Percentiles rank a stretch among this genome's conserved stretches.
phyloP scores from a whole-genome alignment of 805 yeast genomes.

The Vanderwaltozyma tropicalis region DNA sequence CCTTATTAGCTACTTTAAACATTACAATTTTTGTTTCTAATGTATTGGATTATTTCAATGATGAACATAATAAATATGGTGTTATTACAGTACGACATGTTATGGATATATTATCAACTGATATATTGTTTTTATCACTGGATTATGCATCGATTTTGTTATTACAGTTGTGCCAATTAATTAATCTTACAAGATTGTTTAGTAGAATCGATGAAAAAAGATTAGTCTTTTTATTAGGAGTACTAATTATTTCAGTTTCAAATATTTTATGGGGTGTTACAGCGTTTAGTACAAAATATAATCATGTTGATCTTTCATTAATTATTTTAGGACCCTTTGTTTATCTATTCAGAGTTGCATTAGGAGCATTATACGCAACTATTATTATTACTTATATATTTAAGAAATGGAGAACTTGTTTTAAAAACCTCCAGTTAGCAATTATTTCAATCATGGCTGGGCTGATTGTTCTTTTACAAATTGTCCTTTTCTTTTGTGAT shows the following conservation, averaged over 20 bases:
- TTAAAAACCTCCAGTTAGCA: conserved; percentile 36
- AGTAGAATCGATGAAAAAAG: conserved; percentile 60
- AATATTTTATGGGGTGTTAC: conserved; percentile 66
- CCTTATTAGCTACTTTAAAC: conserved; percentile 45
- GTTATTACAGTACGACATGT: conserved; percentile 19
- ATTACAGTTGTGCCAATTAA: conserved; percentile 59
- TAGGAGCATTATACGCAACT: conserved; percentile 58
- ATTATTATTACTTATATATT: conserved; percentile 47
- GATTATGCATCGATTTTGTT: conserved; percentile 49
- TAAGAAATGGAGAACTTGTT: conserved; percentile 41
- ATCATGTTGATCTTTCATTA: conserved; percentile 14
- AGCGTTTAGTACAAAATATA: conserved; percentile 5
- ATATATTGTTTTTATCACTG: conserved; percentile 40
- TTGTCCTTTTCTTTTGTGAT: conserved; percentile 67
- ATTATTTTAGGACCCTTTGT: conserved; percentile 64
- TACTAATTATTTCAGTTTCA: conserved; percentile 40
- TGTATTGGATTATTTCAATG: conserved; percentile 36
- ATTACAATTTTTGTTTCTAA: conserved; percentile 40
- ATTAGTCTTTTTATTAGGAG: conserved; percentile 49
- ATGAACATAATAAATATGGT: conserved; percentile 36
- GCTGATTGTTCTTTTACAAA: conserved; percentile 47
- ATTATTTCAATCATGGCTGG: conserved; percentile 47
- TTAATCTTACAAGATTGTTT: conserved; percentile 57
- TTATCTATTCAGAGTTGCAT: conserved; percentile 61
- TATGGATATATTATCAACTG: conserved; percentile 32